Conservation (phyloP, 352 stramenopile species). For the Phytopythium mirpurense region DNA sequence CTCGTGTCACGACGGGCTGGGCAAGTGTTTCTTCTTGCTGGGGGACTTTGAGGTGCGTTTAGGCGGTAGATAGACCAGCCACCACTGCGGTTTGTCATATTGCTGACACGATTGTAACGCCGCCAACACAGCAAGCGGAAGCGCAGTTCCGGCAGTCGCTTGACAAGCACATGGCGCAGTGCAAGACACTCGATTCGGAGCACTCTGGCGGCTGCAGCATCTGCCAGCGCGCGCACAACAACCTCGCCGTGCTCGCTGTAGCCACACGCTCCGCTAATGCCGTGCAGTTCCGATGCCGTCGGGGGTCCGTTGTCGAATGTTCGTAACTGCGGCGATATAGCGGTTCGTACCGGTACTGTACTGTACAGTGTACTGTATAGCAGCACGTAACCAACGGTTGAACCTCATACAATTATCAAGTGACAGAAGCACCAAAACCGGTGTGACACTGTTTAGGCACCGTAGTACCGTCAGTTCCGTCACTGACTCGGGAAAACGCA, state of each 20-base stretch:
- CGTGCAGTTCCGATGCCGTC: constrained; percentile 10
- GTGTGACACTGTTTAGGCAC: too few species aligned
- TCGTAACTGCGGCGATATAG: too few species aligned
- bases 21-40: constrained; percentile 49
- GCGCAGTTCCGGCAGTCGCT: constrained; percentile 35
- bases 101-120: not conserved
- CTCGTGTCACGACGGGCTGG: constrained; percentile 38
- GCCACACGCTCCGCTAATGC: constrained; percentile 23
- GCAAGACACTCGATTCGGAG: not conserved
- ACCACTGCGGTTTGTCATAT: not conserved
- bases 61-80: too few species aligned
- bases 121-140: constrained; percentile 27
- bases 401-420: too few species aligned
- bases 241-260: constrained; percentile 55
- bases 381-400: too few species aligned
- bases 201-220: constrained; percentile 11
- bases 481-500: too few species aligned
- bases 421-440: too few species aligned
- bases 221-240: constrained; percentile 43
- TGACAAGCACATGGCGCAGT: constrained; percentile 1
- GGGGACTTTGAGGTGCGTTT: constrained; percentile 43
- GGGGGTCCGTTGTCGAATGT: too few species aligned
- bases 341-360: too few species aligned
- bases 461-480: too few species aligned
- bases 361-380: too few species aligned